Percentiles rank a stretch among this genome's conserved stretches.
Evolutionary conservation across 306 rosid genomes (phyloP).

Genomic region (Medicago arabica): DNA sequence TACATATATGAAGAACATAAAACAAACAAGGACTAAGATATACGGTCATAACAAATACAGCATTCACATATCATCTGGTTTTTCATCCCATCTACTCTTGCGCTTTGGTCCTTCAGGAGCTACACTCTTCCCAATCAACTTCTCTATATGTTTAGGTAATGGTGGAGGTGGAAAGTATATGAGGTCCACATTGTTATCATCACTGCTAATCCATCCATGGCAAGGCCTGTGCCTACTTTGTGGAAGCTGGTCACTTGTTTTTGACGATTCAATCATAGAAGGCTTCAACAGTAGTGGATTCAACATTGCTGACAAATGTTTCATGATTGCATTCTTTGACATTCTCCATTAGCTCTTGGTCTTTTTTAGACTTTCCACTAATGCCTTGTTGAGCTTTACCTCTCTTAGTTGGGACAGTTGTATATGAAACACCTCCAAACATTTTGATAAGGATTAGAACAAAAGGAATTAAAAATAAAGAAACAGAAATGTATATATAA

Average conservation of each 20-base stretch:
- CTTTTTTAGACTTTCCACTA: no score
- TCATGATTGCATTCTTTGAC: neutral
- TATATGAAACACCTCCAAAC: no score
- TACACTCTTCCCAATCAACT: slow-evolving; percentile 30
- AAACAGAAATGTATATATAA: no score
- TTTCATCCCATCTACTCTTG: slow-evolving; percentile 64
- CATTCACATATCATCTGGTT: slow-evolving; percentile 44
- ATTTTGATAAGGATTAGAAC: no score
- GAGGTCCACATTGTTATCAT: slow-evolving; percentile 37
- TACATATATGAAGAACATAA: neutral
- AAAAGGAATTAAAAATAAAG: no score
- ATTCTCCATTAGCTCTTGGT: no score
- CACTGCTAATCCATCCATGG: slow-evolving; percentile 59
- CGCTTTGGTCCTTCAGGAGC: slow-evolving; percentile 38
- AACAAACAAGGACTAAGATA: slow-evolving; percentile 1
- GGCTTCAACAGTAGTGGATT: slow-evolving; percentile 8
- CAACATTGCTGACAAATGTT: neutral
- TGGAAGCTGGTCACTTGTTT: slow-evolving; percentile 4
- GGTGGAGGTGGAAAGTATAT: neutral
- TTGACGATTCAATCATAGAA: no score
- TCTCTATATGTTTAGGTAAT: slow-evolving; percentile 38
- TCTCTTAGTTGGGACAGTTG: no score
- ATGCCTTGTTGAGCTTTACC: no score
- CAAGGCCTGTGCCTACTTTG: slow-evolving; percentile 41
- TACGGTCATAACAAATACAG: neutral